Evolutionary conservation across 2,329 filamentous ascomycete genomes (phyloP).

Genomic region (Hypomyces perniciosus): DNA sequence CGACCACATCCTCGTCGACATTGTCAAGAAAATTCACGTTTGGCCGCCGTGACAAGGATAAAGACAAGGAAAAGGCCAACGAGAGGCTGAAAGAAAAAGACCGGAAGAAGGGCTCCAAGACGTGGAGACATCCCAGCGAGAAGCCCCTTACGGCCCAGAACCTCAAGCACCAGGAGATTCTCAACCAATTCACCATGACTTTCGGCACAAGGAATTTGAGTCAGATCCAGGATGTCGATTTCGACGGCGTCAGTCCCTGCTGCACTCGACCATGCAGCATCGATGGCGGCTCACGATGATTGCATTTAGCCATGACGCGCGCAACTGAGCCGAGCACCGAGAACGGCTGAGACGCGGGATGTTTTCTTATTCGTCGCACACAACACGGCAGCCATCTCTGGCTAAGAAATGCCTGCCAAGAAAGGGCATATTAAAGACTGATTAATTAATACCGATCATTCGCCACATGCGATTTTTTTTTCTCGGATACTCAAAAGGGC

Average conservation of each 20-base stretch:
- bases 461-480: no score
- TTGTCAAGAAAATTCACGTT: conserved; percentile 28
- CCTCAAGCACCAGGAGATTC: conserved; percentile 41
- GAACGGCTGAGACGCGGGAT: conserved; percentile 1
- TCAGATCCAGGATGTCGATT: conserved; percentile 29
- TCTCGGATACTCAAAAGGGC: no score
- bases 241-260: conserved; percentile 38
- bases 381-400: conserved; percentile 1
- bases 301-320: neutral
- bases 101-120: conserved; percentile 19
- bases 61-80: conserved; percentile 17
- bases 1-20: conserved; percentile 24
- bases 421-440: neutral
- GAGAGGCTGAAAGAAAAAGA: conserved; percentile 26
- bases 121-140: conserved; percentile 36
- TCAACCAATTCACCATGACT: conserved; percentile 40
- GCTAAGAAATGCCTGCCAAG: no score
- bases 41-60: conserved; percentile 19
- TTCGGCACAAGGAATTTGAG: conserved; percentile 35
- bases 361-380: conserved; percentile 10
- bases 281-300: conserved; percentile 20
- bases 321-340: conserved; percentile 3
- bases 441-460: no score
- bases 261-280: conserved; percentile 36
- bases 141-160: conserved; percentile 40